These are phyloP conservation scores for Posidonia australis DNA, from an alignment of 106 monocot genomes.

Conservation along the genomic window DNA sequence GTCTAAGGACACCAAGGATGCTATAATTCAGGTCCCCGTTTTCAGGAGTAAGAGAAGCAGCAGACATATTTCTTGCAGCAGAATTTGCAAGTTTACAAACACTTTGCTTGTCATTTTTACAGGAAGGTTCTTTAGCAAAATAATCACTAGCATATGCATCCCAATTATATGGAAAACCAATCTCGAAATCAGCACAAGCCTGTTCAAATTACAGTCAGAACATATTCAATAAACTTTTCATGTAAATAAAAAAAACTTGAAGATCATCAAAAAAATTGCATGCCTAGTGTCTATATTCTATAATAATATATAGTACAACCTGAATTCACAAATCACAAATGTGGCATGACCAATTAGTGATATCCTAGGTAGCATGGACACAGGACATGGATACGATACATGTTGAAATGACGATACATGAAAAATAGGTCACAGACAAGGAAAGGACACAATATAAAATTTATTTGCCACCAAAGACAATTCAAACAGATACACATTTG, in stretches of 20 bases:
- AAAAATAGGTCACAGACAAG: no score
- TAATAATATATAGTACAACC: background rate
- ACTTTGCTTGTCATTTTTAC: background rate
- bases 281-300: background rate
- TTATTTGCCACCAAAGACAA: background rate
- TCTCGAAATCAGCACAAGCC: constrained; percentile 6
- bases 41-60: background rate
- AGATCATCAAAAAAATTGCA: background rate
- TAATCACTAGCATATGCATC: constrained; percentile 3
- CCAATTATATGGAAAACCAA: constrained; percentile 5
- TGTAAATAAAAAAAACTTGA: background rate
- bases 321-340: background rate
- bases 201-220: background rate
- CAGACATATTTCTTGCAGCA: background rate
- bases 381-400: no score
- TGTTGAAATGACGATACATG: no score
- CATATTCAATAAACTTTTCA: background rate
- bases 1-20: no score
- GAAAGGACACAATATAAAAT: no score
- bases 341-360: background rate
- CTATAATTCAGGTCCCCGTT: background rate
- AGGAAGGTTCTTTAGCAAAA: background rate
- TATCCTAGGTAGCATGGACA: no score
- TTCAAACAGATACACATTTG: no score
- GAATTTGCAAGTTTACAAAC: background rate